phyloP scores from a whole-genome alignment of 768 basidiomycete species.

The Trichaptum fuscoviolaceum region DNA sequence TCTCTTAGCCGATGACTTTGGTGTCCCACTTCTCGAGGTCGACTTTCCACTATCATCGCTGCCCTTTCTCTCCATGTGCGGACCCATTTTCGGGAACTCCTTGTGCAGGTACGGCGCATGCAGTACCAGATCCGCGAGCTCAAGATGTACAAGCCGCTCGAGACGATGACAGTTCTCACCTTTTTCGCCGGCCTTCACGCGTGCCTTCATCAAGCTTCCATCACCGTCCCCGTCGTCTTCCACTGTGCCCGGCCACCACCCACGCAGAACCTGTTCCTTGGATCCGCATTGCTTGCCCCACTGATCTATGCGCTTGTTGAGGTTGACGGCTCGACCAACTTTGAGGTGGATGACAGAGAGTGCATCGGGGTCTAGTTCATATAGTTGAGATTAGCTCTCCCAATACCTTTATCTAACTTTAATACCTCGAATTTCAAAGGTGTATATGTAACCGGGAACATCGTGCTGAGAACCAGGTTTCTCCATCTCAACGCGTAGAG shows the following conservation, averaged over 20 bases:
- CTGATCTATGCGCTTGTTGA: constrained; percentile 66
- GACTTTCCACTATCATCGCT: constrained; percentile 8
- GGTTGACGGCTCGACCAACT: constrained; percentile 73
- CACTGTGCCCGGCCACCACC: constrained; percentile 63
- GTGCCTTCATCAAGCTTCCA: constrained; percentile 57
- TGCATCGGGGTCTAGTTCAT: constrained; percentile 25
- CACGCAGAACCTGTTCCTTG: constrained; percentile 67
- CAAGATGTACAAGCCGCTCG: constrained; percentile 76
- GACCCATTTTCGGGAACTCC: constrained; percentile 35
- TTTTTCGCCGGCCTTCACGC: constrained; percentile 54
- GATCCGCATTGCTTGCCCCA: constrained; percentile 82
- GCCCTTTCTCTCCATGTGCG: constrained; percentile 20
- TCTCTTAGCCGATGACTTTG: constrained; percentile 15
- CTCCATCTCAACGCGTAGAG: constrained; percentile 50
- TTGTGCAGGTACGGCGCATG: constrained; percentile 56
- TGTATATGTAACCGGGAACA: constrained; percentile 73
- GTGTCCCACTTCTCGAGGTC: constrained; percentile 3
- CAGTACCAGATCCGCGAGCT: constrained; percentile 63
- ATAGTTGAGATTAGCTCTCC: neutral
- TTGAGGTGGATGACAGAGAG: constrained; percentile 56
- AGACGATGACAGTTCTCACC: constrained; percentile 68
- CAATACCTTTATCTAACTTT: neutral
- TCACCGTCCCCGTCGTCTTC: constrained; percentile 33
- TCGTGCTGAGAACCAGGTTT: constrained; percentile 49
- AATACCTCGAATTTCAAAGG: constrained; percentile 71